Percentiles rank a stretch among this genome's conserved stretches.
These are phyloP conservation scores for Nidularia pulvinata DNA, from an alignment of 768 basidiomycete genomes.

Conservation along the genomic window DNA sequence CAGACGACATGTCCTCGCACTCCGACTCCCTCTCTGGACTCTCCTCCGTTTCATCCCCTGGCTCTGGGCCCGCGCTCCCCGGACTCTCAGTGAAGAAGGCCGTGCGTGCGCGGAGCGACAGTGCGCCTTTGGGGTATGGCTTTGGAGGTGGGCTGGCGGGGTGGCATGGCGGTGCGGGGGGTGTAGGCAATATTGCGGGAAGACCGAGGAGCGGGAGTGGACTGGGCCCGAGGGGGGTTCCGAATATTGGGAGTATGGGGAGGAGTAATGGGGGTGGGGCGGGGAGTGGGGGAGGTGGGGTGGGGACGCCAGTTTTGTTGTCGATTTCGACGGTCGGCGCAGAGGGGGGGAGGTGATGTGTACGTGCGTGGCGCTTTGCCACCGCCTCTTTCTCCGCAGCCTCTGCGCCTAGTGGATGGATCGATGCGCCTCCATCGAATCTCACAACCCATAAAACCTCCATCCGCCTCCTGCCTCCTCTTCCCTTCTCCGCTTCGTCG, in stretches of 20 bases:
- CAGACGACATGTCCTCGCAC: constrained; percentile 24
- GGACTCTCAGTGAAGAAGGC: constrained; percentile 23
- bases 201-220: constrained; percentile 55
- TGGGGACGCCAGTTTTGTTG: constrained; percentile 22
- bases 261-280: constrained; percentile 22
- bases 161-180: constrained; percentile 18
- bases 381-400: too few relatives aligned
- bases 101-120: constrained; percentile 53
- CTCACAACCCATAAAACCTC: too few relatives aligned
- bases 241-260: constrained; percentile 33
- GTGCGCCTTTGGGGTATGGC: constrained; percentile 62
- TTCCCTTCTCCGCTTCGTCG: too few relatives aligned
- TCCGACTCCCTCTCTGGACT: constrained; percentile 25
- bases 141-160: constrained; percentile 16
- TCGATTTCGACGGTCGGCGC: constrained; percentile 24
- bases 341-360: not conserved
- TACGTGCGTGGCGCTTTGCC: not conserved
- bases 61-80: constrained; percentile 14
- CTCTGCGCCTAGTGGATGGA: too few relatives aligned
- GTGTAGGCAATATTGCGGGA: constrained; percentile 27
- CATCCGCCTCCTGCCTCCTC: too few relatives aligned
- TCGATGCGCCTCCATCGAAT: too few relatives aligned
- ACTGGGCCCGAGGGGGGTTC: constrained; percentile 26
- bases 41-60: constrained; percentile 31
- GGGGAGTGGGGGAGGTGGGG: constrained; percentile 33